Evolutionary conservation across 345 rosid genomes (phyloP), one percentile per base, ranked within the genome.

Genomic region (Xanthoceras sorbifolium): DNA sequence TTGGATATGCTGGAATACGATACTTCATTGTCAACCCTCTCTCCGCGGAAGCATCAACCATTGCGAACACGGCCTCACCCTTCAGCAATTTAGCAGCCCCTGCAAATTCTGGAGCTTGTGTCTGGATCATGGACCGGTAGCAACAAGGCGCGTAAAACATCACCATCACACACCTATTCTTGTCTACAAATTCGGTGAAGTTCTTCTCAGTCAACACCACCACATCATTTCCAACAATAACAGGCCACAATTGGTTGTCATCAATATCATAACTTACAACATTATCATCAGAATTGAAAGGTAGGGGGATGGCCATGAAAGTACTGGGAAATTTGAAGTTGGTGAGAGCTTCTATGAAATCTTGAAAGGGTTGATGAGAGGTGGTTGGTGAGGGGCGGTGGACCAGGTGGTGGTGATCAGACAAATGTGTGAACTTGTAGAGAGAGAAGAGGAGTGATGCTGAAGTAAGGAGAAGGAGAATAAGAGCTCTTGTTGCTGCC

Each of bases 121-220:
- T 40, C 71, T 72, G 74, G 74, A 88, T 78, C 11, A 55, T 7
- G 54, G 25, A 5, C 67, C 81, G 80, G 38, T 81, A 80, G 72
- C 88, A 85, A 88, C 88, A 86, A 0, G 89, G 82, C 28, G 88
- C 89, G 68, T 86, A 88, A 65, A 86, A 88, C 52, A 86, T 77
- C 32, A 59, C 75, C 66, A 72, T 57, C 50, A 81, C 83, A 64
- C 79, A 71, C 66, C 78, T 78, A 31, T 84, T 75, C 69, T 72
- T 80, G 34, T 54, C 54, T 4, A 86, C 34, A 76, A 88, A 85
- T 15, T 83, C 82, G n/a, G 80, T 80, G 79, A 86, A 86, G 64
- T 88, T 88, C 15, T 73, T 81, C 65, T 76, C 81, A 10, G 64
- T 82, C 82, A 86, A 34, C 17, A 85, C 79, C 73, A 80, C 88